Conservation (phyloP, 164 flowering plant species). For the Vitis vinifera region DNA sequence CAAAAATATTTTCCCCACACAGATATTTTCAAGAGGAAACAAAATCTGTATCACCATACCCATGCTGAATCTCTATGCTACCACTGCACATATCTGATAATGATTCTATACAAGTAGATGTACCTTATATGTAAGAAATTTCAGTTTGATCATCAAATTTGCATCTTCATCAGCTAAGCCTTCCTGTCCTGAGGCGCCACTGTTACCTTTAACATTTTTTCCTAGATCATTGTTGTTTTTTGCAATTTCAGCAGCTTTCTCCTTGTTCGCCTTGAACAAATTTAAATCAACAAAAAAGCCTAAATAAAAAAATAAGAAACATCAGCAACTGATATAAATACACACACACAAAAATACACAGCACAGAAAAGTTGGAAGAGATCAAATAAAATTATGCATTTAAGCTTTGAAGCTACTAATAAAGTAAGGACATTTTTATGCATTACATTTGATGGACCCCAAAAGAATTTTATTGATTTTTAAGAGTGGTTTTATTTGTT, state of each 20-base stretch:
- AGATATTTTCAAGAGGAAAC: not conserved
- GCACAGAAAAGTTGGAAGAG: not conserved
- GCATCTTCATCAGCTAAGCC: constrained; percentile 93
- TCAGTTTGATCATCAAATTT: constrained; percentile 87
- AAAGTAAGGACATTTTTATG: too few relatives aligned
- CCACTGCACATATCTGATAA: too few relatives aligned
- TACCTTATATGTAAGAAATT: constrained; percentile 96
- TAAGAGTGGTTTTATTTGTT: too few relatives aligned
- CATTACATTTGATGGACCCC: too few relatives aligned
- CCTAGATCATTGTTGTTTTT: constrained; percentile 22
- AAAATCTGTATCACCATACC: not conserved
- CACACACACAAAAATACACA: not conserved
- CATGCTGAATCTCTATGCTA: too few relatives aligned
- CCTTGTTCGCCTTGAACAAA: constrained; percentile 74
- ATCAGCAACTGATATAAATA: not conserved
- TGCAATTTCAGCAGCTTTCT: constrained; percentile 49
- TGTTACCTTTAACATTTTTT: constrained; percentile 31
- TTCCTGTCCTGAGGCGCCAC: constrained; percentile 30
- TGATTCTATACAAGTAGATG: not conserved
- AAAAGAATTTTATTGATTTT: too few relatives aligned
- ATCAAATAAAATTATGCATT: not conserved
- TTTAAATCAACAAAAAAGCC: constrained; percentile 94
- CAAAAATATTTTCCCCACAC: not conserved
- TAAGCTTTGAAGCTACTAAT: too few relatives aligned
- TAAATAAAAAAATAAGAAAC: constrained; percentile 20